Evolutionary conservation across 768 basidiomycete genomes (phyloP), one percentile per base, ranked within the genome.

Genomic region (Rhodotorula sphaerocarpa): DNA sequence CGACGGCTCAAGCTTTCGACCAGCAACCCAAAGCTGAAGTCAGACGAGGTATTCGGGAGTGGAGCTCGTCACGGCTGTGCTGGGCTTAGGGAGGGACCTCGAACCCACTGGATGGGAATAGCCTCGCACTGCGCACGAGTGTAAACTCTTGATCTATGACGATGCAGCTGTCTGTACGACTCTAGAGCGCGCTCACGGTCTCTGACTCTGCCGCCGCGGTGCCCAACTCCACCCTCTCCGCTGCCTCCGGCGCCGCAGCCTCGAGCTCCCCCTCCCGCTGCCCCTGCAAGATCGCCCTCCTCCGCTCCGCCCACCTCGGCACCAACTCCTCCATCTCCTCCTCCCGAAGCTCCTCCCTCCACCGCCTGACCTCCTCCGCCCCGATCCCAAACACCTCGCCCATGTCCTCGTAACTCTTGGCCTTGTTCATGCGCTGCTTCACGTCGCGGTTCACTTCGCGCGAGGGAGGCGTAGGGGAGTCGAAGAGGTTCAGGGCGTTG

Each of bases 391-490:
- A 62, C 23, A 46, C 51, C 21, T 9, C 47, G 15, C 50, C 48
- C 50, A 61, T 57, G 3, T 50, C 63, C 45, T 53, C 53, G 42
- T 59, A 59, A 39, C 48, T 57, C 46, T 59, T 63, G 2, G 63
- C 63, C 63, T 63, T 62, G 55, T 69, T 69, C 56, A 65, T 61
- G 39, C 9, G 12, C n/a, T 47, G 50, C 50, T 69, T 69, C 36
- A 57, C 5, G 18, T 45, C 67, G 25, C 53, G 44, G 48, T 55
- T 57, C 25, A 23, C 6, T 15, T 59, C 56, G 33, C 50, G 33
- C 18, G 42, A 7, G 14, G 57, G 53, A 1, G 67, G 51, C 5
- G 60, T 43, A 12, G 63, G 57, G 3, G 61, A 57, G 2, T 11
- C 10, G 27, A 57, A 36, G 5, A 69, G 57, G 63, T 50, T 27